A percentile compares a stretch with the other conserved stretches of the same genome.
phyloP scores from a whole-genome alignment of 306 rosid genomes.

The Dryas octopetala region DNA sequence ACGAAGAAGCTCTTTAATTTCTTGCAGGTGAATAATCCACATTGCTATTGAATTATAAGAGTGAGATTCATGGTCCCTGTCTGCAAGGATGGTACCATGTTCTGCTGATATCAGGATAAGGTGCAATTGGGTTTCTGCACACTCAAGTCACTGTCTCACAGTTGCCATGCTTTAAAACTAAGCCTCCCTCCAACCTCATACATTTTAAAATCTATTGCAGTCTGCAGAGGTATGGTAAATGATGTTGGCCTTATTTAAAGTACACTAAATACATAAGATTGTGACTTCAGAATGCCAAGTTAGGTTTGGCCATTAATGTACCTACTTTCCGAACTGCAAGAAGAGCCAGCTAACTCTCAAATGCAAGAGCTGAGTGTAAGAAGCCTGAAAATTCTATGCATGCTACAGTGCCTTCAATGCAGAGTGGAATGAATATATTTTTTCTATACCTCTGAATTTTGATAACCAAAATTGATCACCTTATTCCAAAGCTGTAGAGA shows the following conservation, averaged over 20 bases:
- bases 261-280: constrained; percentile 10
- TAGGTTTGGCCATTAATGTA: constrained; percentile 22
- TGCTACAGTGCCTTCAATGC: not conserved
- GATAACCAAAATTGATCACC: no score
- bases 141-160: constrained; percentile 43
- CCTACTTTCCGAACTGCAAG: not conserved
- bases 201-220: constrained; percentile 5
- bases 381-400: constrained; percentile 3
- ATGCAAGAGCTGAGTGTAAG: not conserved
- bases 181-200: not conserved
- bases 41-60: constrained; percentile 23
- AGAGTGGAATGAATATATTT: no score
- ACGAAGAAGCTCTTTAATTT: not conserved
- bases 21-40: constrained; percentile 13
- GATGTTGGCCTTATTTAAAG: constrained; percentile 13
- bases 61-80: constrained; percentile 31
- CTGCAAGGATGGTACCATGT: constrained; percentile 21
- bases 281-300: constrained; percentile 19
- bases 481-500: no score
- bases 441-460: no score
- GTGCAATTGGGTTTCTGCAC: constrained; percentile 27
- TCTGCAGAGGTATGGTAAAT: constrained; percentile 17
- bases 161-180: constrained; percentile 10
- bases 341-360: not conserved
- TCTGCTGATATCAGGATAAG: constrained; percentile 33